A percentile compares a stretch with the other conserved stretches of the same genome.
Evolutionary conservation across 1,139 yeast genomes (phyloP).

Genomic region (Saccharomyces hybrid): DNA sequence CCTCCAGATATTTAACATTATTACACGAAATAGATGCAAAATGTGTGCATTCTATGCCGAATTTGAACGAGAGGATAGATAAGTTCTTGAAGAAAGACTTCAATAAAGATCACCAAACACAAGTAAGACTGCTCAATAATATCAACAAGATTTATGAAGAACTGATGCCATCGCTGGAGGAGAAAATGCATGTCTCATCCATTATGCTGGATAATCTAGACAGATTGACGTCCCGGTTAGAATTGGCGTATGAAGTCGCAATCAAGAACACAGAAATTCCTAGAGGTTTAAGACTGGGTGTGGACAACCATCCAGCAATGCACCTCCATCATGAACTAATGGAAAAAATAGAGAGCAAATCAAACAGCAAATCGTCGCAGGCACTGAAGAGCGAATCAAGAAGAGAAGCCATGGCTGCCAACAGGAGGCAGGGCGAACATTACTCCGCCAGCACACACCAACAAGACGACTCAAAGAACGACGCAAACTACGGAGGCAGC

Average conservation of each 20-base stretch:
- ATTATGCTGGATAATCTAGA: conserved; percentile 76
- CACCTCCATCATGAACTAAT: conserved; percentile 32
- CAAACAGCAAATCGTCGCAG: conserved; percentile 49
- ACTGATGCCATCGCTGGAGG: conserved; percentile 87
- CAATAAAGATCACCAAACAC: conserved; percentile 5
- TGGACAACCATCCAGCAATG: conserved; percentile 82
- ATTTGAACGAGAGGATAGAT: conserved; percentile 51
- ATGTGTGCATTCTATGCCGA: conserved; percentile 70
- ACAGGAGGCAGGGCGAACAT: conserved; percentile 44
- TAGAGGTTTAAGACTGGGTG: conserved; percentile 53
- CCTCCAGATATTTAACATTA: conserved; percentile 77
- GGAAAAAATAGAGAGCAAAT: conserved; percentile 27
- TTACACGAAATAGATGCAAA: conserved; percentile 93
- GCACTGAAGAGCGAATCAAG: conserved; percentile 73
- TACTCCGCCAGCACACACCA: not conserved
- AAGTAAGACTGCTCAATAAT: conserved; percentile 32
- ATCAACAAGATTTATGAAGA: conserved; percentile 52
- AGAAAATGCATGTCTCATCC: conserved; percentile 94
- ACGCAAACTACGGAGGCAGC: conserved; percentile 5
- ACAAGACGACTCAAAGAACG: conserved; percentile 11
- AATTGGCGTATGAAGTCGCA: conserved; percentile 72
- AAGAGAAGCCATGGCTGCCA: conserved; percentile 89
- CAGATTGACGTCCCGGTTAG: conserved; percentile 64
- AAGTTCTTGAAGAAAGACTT: conserved; percentile 40
- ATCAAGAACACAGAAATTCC: conserved; percentile 66